Evolutionary conservation across 495 filamentous ascomycete species (phyloP).

Genomic region (Trichoderma virens): DNA sequence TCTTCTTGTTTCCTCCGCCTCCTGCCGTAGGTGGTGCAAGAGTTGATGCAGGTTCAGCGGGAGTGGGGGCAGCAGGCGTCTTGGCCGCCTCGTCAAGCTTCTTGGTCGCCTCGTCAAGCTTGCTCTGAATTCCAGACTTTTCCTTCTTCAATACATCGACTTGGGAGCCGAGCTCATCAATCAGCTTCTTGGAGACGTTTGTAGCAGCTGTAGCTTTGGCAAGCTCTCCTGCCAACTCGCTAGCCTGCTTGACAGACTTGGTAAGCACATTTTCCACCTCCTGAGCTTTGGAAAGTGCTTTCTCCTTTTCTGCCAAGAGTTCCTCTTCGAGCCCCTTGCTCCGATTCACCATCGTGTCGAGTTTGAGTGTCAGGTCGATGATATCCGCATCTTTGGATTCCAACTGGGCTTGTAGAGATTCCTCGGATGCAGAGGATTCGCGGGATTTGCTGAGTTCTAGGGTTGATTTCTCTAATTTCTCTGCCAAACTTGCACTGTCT

Average conservation of each 20-base stretch:
- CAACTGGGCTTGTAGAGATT: slow-evolving; percentile 38
- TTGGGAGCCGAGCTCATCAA: slow-evolving; percentile 24
- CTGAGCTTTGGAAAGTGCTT: slow-evolving; percentile 30
- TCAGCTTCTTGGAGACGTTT: slow-evolving; percentile 24
- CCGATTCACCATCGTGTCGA: slow-evolving; percentile 41
- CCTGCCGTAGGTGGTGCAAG: slow-evolving; percentile 16
- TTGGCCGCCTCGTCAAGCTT: slow-evolving; percentile 23
- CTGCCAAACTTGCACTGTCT: slow-evolving; percentile 56
- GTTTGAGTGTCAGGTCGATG: slow-evolving; percentile 38
- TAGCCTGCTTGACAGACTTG: slow-evolving; percentile 18
- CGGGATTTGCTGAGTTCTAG: slow-evolving; percentile 50
- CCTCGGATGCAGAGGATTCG: slow-evolving; percentile 49
- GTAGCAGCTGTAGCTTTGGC: slow-evolving; percentile 26
- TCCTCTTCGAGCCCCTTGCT: slow-evolving; percentile 49
- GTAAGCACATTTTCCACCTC: slow-evolving; percentile 28
- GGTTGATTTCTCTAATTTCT: slow-evolving; percentile 52
- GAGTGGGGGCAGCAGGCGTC: neutral
- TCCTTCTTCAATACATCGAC: slow-evolving; percentile 29
- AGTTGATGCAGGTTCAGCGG: neutral
- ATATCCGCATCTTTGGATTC: slow-evolving; percentile 41
- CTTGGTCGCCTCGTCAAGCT: slow-evolving; percentile 27
- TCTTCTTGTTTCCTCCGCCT: slow-evolving; percentile 71
- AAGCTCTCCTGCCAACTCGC: slow-evolving; percentile 34
- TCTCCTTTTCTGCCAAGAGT: slow-evolving; percentile 39
- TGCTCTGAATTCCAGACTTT: slow-evolving; percentile 26